Base-by-base conservation (phyloP, 495 filamentous ascomycete genomes). In the Penicillium ochrochloron region DNA sequence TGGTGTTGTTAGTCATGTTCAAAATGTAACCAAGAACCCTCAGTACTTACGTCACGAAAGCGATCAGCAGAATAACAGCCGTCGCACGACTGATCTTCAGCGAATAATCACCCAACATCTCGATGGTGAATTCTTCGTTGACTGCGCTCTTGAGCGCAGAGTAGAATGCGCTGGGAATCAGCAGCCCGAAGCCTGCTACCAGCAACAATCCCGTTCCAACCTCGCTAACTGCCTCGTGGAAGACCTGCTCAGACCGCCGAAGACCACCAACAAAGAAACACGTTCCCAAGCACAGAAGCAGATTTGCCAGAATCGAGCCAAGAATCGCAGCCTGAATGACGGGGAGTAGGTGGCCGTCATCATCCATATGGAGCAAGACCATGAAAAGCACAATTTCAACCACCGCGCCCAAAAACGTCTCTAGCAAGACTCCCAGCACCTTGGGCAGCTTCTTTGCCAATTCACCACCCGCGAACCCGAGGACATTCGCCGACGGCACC, bases 331-430 rank as follows among this genome's bases (percentile, higher is more conserved):
- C 90, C 70, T 90, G 85, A 67, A 97, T 94, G 66, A 96, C 91
- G 15, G 86, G 85, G 61, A 88, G 85, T 51, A 86, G 73, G 50
- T 64, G 41, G 8, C 80, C 76, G 12, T 69, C 60, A 3, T 57
- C 41, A 35, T 83, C 76, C 5, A 80, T 78, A 54, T 78, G 65
- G 31, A 83, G 67, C 54, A 96, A 71, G 9, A 93, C 85, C 80
- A 95, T 90, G 71, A 95, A 93, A 25, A 96, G 81, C 54, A 96
- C 84, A 50, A 96, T 87, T 67, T 97, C 92, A 52, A 96, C 92
- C 5, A 92, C 74, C 11, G 90, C 89, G 10, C 90, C 90, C 21
- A 94, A 75, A 23, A 89, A 90, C 0, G 88, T 93, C 72, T 96
- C 92, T 11, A 90, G 65, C 54, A 97, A 75, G 19, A 97, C 84